Evolutionary conservation across 495 filamentous ascomycete genomes (phyloP).

Genomic region (Hyaloscypha variabilis): DNA sequence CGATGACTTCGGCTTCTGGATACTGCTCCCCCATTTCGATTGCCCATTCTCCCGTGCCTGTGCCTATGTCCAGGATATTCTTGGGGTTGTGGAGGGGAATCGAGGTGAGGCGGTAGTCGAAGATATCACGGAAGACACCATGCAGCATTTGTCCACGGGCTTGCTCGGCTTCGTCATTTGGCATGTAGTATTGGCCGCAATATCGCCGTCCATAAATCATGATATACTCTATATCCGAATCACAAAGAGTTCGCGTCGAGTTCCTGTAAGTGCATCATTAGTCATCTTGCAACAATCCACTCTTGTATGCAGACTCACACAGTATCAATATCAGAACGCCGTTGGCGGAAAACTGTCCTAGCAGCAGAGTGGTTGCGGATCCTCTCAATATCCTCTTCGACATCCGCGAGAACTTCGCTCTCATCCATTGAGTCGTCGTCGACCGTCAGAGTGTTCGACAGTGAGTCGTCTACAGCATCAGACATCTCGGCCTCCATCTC

Average conservation of each 20-base stretch:
- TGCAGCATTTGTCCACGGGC: slow-evolving; percentile 69
- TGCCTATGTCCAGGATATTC: slow-evolving; percentile 70
- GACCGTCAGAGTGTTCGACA: background rate
- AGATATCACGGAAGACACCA: slow-evolving; percentile 63
- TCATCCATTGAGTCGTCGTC: slow-evolving; percentile 18
- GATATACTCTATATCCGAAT: slow-evolving; percentile 55
- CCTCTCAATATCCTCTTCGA: slow-evolving; percentile 16
- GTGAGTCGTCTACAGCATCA: background rate
- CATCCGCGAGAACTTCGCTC: slow-evolving; percentile 14
- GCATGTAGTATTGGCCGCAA: slow-evolving; percentile 71
- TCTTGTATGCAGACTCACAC: slow-evolving; percentile 37
- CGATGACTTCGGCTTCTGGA: slow-evolving; percentile 65
- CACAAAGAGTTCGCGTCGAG: slow-evolving; percentile 62
- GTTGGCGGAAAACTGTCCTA: slow-evolving; percentile 23
- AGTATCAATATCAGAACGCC: slow-evolving; percentile 42
- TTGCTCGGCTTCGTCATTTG: slow-evolving; percentile 75
- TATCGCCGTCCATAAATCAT: slow-evolving; percentile 71
- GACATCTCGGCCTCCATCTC: background rate
- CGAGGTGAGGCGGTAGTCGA: slow-evolving; percentile 61
- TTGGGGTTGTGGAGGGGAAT: slow-evolving; percentile 52
- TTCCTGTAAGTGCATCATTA: slow-evolving; percentile 38
- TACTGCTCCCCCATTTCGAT: slow-evolving; percentile 68
- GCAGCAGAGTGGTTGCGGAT: slow-evolving; percentile 2
- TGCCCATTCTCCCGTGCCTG: slow-evolving; percentile 75
- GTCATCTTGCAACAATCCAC: background rate